Conservation (phyloP, 2,329 filamentous ascomycete genomes). For the Sclerotiophoma versabilis region DNA sequence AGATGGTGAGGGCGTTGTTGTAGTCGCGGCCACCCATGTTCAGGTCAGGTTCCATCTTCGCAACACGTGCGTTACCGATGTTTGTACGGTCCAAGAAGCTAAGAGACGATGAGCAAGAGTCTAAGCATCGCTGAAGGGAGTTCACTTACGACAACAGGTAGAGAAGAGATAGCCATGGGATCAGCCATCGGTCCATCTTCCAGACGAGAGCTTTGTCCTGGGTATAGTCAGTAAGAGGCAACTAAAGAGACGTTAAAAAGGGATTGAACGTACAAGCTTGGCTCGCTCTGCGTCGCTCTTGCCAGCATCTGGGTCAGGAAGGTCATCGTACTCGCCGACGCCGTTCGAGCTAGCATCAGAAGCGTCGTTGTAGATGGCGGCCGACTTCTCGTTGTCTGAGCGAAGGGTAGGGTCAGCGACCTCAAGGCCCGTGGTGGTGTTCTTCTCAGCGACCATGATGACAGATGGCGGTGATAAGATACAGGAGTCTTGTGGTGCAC, state of each 20-base stretch:
- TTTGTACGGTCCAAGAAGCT: constrained; percentile 48
- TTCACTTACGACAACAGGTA: constrained; percentile 47
- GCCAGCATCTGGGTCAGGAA: constrained; percentile 45
- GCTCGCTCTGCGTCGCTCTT: constrained; percentile 46
- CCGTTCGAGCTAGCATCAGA: constrained; percentile 32
- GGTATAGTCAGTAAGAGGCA: constrained; percentile 20
- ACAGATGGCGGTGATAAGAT: constrained; percentile 15
- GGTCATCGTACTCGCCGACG: constrained; percentile 40
- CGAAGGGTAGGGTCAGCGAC: constrained; percentile 17
- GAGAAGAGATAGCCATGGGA: constrained; percentile 51
- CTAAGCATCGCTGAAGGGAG: too few species aligned
- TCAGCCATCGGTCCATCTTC: constrained; percentile 53
- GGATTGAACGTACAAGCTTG: constrained; percentile 35
- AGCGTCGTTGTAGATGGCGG: constrained; percentile 33
- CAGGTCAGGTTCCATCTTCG: constrained; percentile 39
- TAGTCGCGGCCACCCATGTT: constrained; percentile 64
- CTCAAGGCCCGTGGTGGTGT: constrained; percentile 18
- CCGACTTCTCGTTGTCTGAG: constrained; percentile 33
- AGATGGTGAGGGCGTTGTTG: constrained; percentile 69
- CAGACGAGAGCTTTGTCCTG: constrained; percentile 49
- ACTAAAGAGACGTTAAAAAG: background rate
- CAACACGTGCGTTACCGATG: constrained; percentile 56
- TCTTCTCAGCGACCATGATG: constrained; percentile 45
- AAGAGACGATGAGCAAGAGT: background rate
- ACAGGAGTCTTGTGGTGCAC: constrained; percentile 27